Percentiles rank a stretch among this genome's conserved stretches.
Evolutionary conservation across 495 filamentous ascomycete species (phyloP).

Genomic region (Hyaloscypha finlandica): DNA sequence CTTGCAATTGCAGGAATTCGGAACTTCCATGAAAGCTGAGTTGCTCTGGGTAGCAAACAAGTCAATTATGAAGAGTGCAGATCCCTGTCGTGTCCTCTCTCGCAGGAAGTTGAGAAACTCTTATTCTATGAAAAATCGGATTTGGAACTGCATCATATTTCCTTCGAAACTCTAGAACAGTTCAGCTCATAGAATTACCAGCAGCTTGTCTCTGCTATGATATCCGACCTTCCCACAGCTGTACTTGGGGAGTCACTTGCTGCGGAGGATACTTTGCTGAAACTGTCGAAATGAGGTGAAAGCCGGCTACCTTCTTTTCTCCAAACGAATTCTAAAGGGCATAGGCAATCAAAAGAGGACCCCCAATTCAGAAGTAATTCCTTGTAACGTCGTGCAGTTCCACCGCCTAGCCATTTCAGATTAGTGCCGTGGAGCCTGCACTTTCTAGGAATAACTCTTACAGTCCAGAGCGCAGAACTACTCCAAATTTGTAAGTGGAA

Average conservation of each 20-base stretch:
- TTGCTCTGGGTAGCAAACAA: no score
- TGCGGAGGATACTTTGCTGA: background rate
- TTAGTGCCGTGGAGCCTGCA: constrained; percentile 24
- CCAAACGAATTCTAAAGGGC: background rate
- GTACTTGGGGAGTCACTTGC: background rate
- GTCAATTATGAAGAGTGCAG: no score
- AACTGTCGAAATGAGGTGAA: background rate
- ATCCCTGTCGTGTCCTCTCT: no score
- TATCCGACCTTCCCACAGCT: background rate
- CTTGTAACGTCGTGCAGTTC: background rate
- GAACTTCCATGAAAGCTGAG: no score
- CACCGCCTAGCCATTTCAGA: constrained; percentile 16
- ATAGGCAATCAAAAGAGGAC: background rate
- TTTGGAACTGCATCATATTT: background rate
- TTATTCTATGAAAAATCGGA: no score
- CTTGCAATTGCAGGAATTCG: no score
- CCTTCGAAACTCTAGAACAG: background rate
- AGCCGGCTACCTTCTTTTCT: background rate
- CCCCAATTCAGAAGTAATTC: background rate
- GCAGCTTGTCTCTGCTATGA: constrained; percentile 9
- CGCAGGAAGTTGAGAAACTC: no score
- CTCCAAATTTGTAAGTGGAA: constrained; percentile 23
- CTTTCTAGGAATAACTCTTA: constrained; percentile 21
- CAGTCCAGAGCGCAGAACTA: constrained; percentile 17
- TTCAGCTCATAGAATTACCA: constrained; percentile 14